Evolutionary conservation across 371 early-diverging fungal genomes (phyloP), one percentile per base, ranked within the genome.

Genomic region (Entomophthora muscae): DNA sequence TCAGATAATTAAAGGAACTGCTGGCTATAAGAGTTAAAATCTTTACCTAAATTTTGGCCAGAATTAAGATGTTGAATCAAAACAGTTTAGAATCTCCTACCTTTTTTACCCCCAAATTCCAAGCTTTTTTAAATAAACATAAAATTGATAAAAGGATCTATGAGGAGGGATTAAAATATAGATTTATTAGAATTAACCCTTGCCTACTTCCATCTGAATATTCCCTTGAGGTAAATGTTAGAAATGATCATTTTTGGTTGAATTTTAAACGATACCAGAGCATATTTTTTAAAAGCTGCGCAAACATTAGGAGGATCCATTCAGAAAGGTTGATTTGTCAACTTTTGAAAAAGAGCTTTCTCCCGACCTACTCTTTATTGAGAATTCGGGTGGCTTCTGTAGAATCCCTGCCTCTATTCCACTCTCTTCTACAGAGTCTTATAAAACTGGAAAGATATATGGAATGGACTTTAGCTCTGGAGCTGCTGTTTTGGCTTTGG

Each of bases 381-480:
- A 42, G 17, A 42, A 42, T 17, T 42, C 42, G 5, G 17, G 42
- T 17, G 42, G 42, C 42, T 42, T 42, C 17, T 42, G 42, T 17
- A 42, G 17, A 17, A 42, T 42, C 17, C 42, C 42, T 10, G 42
- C 42, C 5, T 10, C 42, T 10, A 5, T 42, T 17, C 42, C 42
- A 42, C 10, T 42, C 17, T 42, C 42, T 42, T 42, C 42, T 10
- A 42, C 42, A 42, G 17, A 5, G 5, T 42, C 5, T 17, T 55
- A 55, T 27, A 55, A 55, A 55, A 10, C 3, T 17, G 30, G 13
- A 17, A 53, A 69, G 51, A 72, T 93, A 3, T 84, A 85, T 68
- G 95, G 93, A 1, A 88, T 93, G 66, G 92, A 92, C 68, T 72
- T 91, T 5, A 85, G 88, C 65, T 90, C 90, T 0, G 92, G 84